A percentile compares a stretch with the other conserved stretches of the same genome.
Conservation (phyloP, 2,329 filamentous ascomycete genomes). For the Onygenales sp. region DNA sequence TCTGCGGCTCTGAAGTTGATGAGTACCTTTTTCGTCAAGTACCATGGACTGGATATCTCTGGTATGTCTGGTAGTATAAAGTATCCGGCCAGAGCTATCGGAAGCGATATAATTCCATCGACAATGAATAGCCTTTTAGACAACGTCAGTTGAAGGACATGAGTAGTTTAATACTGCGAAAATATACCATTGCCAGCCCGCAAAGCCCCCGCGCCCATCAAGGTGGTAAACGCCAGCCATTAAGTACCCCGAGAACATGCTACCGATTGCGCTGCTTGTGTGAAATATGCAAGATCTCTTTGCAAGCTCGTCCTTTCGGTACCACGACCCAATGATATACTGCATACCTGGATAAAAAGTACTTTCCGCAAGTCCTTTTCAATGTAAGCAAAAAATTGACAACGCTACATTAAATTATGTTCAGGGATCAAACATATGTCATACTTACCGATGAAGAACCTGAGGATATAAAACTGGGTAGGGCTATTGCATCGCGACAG, state of each 20-base stretch:
- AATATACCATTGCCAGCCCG: conserved; percentile 43
- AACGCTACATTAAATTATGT: neutral
- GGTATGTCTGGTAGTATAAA: conserved; percentile 42
- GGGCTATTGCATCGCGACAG: conserved; percentile 32
- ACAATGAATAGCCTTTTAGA: conserved; percentile 40
- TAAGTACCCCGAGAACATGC: conserved; percentile 42
- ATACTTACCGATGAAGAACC: conserved; percentile 39
- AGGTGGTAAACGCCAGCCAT: conserved; percentile 46
- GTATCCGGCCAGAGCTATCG: conserved; percentile 42
- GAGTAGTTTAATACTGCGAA: neutral
- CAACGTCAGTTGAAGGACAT: neutral
- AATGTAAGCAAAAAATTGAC: neutral
- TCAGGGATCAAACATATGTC: no score
- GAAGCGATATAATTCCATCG: conserved; percentile 45
- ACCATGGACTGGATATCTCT: conserved; percentile 41
- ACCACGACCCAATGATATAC: conserved; percentile 45
- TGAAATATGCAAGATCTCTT: conserved; percentile 47
- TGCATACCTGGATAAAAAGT: conserved; percentile 46
- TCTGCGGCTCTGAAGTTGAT: no score
- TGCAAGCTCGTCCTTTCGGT: conserved; percentile 41
- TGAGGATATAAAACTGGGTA: conserved; percentile 37
- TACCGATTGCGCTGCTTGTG: conserved; percentile 35
- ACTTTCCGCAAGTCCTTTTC: conserved; percentile 36
- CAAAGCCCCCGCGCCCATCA: conserved; percentile 37
- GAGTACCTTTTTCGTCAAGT: conserved; percentile 31